These are phyloP conservation scores for Trypanosoma platydactyli DNA, from an alignment of 208 protist genomes.

Conservation along the genomic window DNA sequence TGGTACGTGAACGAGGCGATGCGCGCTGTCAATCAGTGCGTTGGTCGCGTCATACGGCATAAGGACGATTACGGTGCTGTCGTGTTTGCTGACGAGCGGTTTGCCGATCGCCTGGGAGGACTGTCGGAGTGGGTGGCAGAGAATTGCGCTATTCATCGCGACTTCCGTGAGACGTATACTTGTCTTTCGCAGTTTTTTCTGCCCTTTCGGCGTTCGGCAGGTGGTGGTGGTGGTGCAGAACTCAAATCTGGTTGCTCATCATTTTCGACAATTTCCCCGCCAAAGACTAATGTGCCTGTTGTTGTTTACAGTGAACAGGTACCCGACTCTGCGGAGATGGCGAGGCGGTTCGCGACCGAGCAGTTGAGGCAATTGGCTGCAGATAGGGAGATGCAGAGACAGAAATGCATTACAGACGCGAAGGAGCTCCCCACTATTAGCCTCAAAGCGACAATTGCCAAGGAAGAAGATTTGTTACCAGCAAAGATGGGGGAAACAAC, in stretches of 20 bases:
- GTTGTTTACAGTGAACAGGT: background rate
- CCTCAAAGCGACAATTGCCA: background rate
- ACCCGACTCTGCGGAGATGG: constrained; percentile 29
- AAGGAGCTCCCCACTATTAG: constrained; percentile 3
- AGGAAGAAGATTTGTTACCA: background rate
- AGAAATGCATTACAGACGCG: constrained; percentile 13
- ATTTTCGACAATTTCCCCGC: background rate
- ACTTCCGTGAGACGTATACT: constrained; percentile 73
- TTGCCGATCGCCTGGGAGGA: constrained; percentile 30
- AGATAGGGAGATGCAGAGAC: constrained; percentile 14
- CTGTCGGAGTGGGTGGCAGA: constrained; percentile 73
- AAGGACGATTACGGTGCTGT: constrained; percentile 96
- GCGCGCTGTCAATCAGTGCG: constrained; percentile 97
- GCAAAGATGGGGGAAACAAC: background rate
- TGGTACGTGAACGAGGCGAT: constrained; percentile 96
- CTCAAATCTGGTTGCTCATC: too few relatives aligned
- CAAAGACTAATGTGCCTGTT: background rate
- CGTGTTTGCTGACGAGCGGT: constrained; percentile 96
- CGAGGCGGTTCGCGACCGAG: constrained; percentile 34
- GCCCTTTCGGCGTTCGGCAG: constrained; percentile 14
- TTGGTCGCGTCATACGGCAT: constrained; percentile 97
- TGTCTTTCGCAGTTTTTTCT: constrained; percentile 70
- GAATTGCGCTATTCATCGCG: constrained; percentile 38
- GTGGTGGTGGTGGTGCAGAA: too few relatives aligned
- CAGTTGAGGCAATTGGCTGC: constrained; percentile 9